Evolutionary conservation across 306 rosid genomes (phyloP).

Genomic region (Pachyrhizus erosus): DNA sequence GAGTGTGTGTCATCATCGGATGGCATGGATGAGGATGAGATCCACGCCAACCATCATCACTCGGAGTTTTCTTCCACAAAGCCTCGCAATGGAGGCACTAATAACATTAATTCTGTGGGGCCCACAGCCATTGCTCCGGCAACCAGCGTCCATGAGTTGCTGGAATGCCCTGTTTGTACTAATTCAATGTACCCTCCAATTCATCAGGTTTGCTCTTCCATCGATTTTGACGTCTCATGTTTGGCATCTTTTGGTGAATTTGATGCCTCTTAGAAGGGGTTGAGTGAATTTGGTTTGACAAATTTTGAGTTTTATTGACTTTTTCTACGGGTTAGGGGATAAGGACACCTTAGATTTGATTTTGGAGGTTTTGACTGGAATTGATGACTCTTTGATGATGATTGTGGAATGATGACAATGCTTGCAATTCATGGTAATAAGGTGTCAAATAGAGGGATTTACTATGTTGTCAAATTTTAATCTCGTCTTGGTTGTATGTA

Average conservation of each 20-base stretch:
- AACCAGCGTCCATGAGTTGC: conserved; percentile 95
- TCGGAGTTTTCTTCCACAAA: conserved; percentile 76
- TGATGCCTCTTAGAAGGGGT: conserved; percentile 4
- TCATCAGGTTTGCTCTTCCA: conserved; percentile 69
- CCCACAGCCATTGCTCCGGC: conserved; percentile 78
- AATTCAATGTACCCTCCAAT: conserved; percentile 99
- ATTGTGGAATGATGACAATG: conserved; percentile 27
- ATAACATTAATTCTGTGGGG: conserved; percentile 47
- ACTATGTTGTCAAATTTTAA: conserved; percentile 18
- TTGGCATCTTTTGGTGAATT: conserved; percentile 15
- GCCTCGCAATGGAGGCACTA: conserved; percentile 65
- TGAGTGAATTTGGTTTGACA: conserved; percentile 27
- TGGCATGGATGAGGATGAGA: conserved; percentile 91
- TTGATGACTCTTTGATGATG: conserved; percentile 21
- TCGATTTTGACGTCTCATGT: neutral
- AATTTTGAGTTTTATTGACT: conserved; percentile 23
- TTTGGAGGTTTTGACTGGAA: neutral
- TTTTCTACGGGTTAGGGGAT: neutral
- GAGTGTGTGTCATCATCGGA: conserved; percentile 89
- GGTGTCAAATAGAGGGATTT: conserved; percentile 25
- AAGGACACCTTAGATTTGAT: conserved; percentile 17
- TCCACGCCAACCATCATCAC: conserved; percentile 79
- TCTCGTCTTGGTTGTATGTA: neutral
- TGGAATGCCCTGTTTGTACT: conserved; percentile 95
- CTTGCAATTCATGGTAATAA: conserved; percentile 25